A percentile compares a stretch with the other conserved stretches of the same genome.
Evolutionary conservation across 306 rosid genomes (phyloP).

Genomic region (Citrullus mucosospermus): DNA sequence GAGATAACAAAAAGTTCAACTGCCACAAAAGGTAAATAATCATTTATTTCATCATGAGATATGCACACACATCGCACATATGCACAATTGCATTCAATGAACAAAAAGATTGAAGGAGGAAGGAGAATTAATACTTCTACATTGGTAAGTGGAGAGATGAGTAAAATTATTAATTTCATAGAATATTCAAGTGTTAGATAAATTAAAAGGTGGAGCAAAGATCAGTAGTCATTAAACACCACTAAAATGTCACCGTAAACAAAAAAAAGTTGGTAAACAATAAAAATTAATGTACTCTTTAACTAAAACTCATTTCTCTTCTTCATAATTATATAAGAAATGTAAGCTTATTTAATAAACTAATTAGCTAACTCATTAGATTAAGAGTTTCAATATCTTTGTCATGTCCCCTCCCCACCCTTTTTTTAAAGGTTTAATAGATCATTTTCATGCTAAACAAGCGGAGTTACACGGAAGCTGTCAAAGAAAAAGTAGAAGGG

Average conservation of each 20-base stretch:
- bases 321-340: background rate
- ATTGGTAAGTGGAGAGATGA: background rate
- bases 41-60: background rate
- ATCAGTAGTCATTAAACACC: background rate
- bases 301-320: background rate
- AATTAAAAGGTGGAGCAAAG: background rate
- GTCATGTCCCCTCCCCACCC: background rate
- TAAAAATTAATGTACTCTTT: background rate
- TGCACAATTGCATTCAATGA: background rate
- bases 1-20: slow-evolving; percentile 6
- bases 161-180: background rate
- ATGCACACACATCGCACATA: background rate
- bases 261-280: background rate
- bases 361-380: background rate
- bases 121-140: background rate
- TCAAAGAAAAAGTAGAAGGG: background rate
- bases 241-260: background rate
- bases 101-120: background rate
- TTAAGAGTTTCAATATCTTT: background rate
- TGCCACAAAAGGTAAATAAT: background rate
- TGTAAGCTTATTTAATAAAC: background rate
- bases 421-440: background rate
- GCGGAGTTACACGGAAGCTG: background rate
- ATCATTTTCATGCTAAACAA: background rate
- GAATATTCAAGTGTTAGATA: background rate